Evolutionary conservation across 768 basidiomycete genomes (phyloP), one percentile per base, ranked within the genome.

Genomic region (Boletus patriciae): DNA sequence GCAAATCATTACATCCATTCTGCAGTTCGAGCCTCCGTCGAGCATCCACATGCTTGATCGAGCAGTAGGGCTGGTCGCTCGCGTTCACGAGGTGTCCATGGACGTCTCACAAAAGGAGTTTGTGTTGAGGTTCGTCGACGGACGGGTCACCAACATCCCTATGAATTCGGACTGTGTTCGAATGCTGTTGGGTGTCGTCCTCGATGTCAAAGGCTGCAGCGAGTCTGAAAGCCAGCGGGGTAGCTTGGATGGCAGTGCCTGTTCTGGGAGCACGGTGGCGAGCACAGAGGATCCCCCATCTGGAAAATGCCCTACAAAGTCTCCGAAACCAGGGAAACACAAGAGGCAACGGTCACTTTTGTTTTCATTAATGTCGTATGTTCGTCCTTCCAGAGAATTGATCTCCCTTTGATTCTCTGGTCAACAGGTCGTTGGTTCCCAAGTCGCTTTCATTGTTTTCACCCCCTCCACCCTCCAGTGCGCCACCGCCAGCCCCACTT

Each of bases 301-400:
- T 25, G 46, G 21, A 49, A 42, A 59, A 33, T 42, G 57, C 33
- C 62, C 72, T 37, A 62, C 70, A 10, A 62, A 66, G 49, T 50
- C 74, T 40, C 63, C 63, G 42, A 80, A 76, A 63, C 62, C 62
- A 4, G 64, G 73, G 41, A 81, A 80, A 59, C 86, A 89, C 61
- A 88, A 86, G 73, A 87, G 83, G 62, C 84, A 87, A 62, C 78
- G 84, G 43, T 90, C 89, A 16, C 67, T 90, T 57, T 75, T 89
- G 46, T 87, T 85, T 80, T 80, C 85, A 8, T 73, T 91, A 40
- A 82, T 90, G 56, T 80, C 84, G 79, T 86, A 73, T 57, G 60
- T 63, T 11, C 13, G 10, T 37, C 2, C 27, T 53, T 52, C 54
- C 18, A 47, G 45, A 13, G 1, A 18, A 25, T 33, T 41, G 27